Conservation (phyloP, 257 asterid genomes). For the Vinca minor region DNA sequence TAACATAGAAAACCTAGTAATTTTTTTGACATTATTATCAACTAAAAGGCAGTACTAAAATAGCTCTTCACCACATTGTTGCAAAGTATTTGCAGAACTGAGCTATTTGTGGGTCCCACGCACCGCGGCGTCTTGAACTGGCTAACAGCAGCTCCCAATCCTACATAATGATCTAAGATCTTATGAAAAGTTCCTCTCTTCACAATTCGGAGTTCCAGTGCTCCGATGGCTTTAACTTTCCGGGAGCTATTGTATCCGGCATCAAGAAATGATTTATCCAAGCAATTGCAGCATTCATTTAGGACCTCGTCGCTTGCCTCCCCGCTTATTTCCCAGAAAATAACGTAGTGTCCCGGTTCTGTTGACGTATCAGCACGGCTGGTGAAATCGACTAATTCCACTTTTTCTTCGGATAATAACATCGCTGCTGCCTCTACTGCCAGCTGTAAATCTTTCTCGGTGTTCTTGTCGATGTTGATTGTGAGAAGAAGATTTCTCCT, state of each 20-base stretch:
- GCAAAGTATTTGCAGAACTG: conserved; percentile 52
- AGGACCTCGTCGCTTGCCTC: conserved; percentile 46
- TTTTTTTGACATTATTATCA: neutral
- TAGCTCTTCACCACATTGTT: conserved; percentile 50
- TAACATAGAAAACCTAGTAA: neutral
- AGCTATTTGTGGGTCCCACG: conserved; percentile 48
- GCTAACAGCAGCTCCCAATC: conserved; percentile 88
- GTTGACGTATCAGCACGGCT: conserved; percentile 51
- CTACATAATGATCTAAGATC: conserved; percentile 83
- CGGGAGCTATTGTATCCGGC: conserved; percentile 80
- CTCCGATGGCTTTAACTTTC: conserved; percentile 48
- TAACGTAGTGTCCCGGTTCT: conserved; percentile 67
- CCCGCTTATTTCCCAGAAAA: conserved; percentile 76
- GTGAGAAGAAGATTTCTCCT: conserved; percentile 75
- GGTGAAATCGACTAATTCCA: conserved; percentile 81
- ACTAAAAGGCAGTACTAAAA: conserved; percentile 62
- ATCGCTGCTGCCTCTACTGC: conserved; percentile 69
- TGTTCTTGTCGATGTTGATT: conserved; percentile 88
- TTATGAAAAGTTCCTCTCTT: conserved; percentile 71
- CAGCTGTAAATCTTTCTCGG: conserved; percentile 79
- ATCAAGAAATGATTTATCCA: conserved; percentile 64
- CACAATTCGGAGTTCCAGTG: conserved; percentile 67
- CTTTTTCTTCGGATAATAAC: conserved; percentile 45
- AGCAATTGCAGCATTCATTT: conserved; percentile 74
- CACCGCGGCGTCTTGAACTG: conserved; percentile 97